Evolutionary conservation across 495 filamentous ascomycete species (phyloP), one percentile per base, ranked within the genome.

Genomic region (Chaetomidium leptoderma): DNA sequence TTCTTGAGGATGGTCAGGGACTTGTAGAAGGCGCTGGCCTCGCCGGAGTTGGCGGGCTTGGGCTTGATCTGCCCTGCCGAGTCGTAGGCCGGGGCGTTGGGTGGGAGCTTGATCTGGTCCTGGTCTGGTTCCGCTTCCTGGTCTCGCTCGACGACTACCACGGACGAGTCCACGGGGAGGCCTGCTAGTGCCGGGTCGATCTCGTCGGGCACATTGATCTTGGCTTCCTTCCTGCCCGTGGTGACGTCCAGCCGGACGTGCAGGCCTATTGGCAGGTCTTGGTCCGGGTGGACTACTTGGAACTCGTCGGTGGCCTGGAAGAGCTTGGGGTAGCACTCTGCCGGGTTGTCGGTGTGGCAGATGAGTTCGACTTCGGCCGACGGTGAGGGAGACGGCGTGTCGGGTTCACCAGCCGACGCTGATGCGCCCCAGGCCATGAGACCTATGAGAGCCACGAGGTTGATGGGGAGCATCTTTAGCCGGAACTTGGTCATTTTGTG

Each of bases 221-320:
- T 81, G 46, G 84, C 85, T 65, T 87, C 81, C 56, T 81, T 83
- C 53, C 76, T 52, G 0, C 85, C 85, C 0, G 85, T 85, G 36
- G 78, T 70, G 9, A 88, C 67, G 63, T 88, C 79, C 43, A 88
- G 68, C 27, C 83, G 80, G 29, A 86, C 74, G 63, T 88, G 85
- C 0, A 88, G 73, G 8, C 85, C 85, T 0, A 72, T 65, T 0
- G 86, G 85, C 7, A 88, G 64, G 27, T 83, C 79, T 63, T 88
- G 86, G 65, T 86, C 86, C 32, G 80, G 76, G 45, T 74, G 78
- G 33, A 88, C 74, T 21, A 73, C 60, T 58, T 86, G 82, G 63
- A 87, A 88, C 37, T 84, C 73, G 44, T 81, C 61, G 0, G 83
- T 88, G 1, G 86, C 71, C 26, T 78, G 73, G 58, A 88, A 88